Conservation (phyloP, 164 flowering plant genomes). For the Berberis thunbergii region DNA sequence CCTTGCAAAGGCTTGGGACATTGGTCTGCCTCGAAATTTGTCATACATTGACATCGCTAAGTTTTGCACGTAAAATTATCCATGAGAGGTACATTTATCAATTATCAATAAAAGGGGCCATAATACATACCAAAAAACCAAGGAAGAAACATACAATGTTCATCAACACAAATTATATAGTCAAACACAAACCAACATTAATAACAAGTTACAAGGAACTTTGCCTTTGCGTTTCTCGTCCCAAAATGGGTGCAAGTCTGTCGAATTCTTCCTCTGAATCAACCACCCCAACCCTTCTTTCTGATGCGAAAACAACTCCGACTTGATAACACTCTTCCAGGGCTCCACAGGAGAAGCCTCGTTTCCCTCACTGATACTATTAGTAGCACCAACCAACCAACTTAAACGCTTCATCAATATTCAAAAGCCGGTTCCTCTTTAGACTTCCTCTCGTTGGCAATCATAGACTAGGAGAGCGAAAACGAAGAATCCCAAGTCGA, state of each 20-base stretch:
- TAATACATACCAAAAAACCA: no score
- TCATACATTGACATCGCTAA: constrained; percentile 7
- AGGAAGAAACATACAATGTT: no score
- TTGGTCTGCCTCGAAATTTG: constrained; percentile 36
- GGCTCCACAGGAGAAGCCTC: constrained; percentile 21
- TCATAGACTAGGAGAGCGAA: constrained; percentile 48
- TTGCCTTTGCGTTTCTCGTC: constrained; percentile 22
- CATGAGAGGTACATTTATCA: no score
- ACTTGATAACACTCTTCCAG: constrained; percentile 42
- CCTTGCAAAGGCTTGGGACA: constrained; percentile 76
- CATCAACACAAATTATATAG: no score
- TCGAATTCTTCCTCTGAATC: constrained; percentile 58
- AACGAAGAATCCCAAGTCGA: constrained; percentile 26
- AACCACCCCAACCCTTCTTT: constrained; percentile 86
- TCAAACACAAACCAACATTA: no score
- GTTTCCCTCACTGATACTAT: constrained; percentile 7
- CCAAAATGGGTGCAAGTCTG: constrained; percentile 89
- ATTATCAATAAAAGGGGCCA: no score
- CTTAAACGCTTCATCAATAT: constrained; percentile 62
- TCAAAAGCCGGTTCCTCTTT: constrained; percentile 13
- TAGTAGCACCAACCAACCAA: constrained; percentile 34
- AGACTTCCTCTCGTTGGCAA: constrained; percentile 36
- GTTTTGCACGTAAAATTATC: no score
- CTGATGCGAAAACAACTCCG: constrained; percentile 67
- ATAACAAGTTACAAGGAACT: no score